Base-by-base conservation (phyloP, 305 asterid genomes). In the Solanum hybrid region DNA sequence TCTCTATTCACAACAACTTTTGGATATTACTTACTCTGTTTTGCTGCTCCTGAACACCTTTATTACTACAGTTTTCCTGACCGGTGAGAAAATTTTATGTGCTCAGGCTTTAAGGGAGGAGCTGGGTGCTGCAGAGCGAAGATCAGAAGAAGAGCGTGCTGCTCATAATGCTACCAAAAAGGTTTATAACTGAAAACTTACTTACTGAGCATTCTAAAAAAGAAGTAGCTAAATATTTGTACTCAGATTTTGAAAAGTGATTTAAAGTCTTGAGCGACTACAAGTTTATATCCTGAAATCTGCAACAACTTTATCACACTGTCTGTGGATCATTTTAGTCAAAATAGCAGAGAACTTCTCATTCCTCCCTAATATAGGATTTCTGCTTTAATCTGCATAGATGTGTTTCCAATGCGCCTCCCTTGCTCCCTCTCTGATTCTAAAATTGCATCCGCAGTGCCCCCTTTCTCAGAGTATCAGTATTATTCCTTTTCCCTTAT, bases 71-170 rank as follows among this genome's bases (percentile, higher is more conserved):
- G 65, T 20, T 36, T 86, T 70, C 17, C 20, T 87, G 27, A 89
- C 65, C 5, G 85, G 89, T 65, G 68, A 29, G 91, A 91, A 90
- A 75, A 29, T 72, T 92, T 57, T 85, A 11, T 92, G 87, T 90
- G 87, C 72, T 91, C 94, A 98, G 99, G 99, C 99, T 90, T 90
- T 98, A 79, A 96, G 98, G 90, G 99, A 97, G 92, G 99, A 98
- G 93, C 91, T 97, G 89, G 94, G 98, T 87, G 95, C 98, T 32
- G 95, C 96, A 27, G 99, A 98, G 92, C 94, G 99, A 90, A 95
- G 99, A 94, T 98, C 98, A 85, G 99, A 98, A 92, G 99, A 98
- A 91, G 99, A 98, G 94, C 99, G 90, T 93, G 93, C 98, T 93
- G 95, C 99, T 61, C 99, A 98, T 92, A 97, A 91, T 92, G 94